Evolutionary conservation across 345 rosid species (phyloP), one percentile per base, ranked within the genome.

Genomic region (Salix exigua): DNA sequence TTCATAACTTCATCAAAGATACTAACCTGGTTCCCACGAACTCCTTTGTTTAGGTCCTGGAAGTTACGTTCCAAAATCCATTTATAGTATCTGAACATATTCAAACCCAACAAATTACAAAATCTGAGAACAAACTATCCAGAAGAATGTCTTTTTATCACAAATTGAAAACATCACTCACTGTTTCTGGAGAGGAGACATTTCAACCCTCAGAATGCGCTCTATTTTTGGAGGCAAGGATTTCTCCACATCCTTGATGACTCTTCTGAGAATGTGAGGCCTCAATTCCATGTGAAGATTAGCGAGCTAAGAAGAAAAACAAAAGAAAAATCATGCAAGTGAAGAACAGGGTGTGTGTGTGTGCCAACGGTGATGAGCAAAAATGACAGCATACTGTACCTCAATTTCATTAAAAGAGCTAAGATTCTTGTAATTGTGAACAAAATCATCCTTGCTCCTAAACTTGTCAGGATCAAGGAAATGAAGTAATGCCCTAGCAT

Each of bases 101-200:
- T 37, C 66, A 77, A 82, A 55, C 21, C 77, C 75, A n/a, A 69
- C 40, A 25, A 70, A 44, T 11, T 33, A 68, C 60, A 55, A 35
- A 5, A 7, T 31, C 21, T 46, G 48, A 14, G 16, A 37, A 70
- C 7, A 68, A 4, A 66, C 5, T 14, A 50, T 46, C 18, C 50
- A 58, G 18, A 79, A 50, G 13, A 58, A 37, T 8, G 17, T 19
- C 42, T 26, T 23, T 72, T 42, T 17, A 51, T 53, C 26, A 80
- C 19, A 73, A 81, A 40, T 19, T 42, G 69, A 55, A 68, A 33
- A 33, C 26, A 44, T 55, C 70, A 75, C 93, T 86, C 81, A 96
- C 99, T 94, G 99, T 82, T 94, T 96, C 84, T 96, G 99, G 75
- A 96, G 92, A 78, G 98, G 99, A 66, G 99, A 96, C 99, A 96